phyloP scores from a whole-genome alignment of 140 eudicot species.

The Senecio squalidus region DNA sequence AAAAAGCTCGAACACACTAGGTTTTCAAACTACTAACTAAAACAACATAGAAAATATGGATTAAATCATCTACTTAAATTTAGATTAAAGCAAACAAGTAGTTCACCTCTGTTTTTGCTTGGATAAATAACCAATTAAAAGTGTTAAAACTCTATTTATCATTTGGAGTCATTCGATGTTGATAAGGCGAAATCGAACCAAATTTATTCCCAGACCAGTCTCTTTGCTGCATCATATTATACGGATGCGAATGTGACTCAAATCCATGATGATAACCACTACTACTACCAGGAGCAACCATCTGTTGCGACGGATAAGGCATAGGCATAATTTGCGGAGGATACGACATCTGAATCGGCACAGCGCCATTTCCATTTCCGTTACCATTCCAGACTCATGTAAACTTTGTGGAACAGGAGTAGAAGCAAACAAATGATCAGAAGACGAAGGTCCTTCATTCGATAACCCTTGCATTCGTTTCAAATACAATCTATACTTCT shows the following conservation, averaged over 20 bases:
- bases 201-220: slow-evolving; percentile 73
- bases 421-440: slow-evolving; percentile 68
- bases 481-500: slow-evolving; percentile 78
- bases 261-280: slow-evolving; percentile 29
- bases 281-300: slow-evolving; percentile 13
- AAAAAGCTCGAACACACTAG: no score
- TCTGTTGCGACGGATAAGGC: slow-evolving; percentile 40
- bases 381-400: slow-evolving; percentile 37
- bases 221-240: slow-evolving; percentile 64
- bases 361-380: slow-evolving; percentile 38
- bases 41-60: background rate
- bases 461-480: slow-evolving; percentile 83
- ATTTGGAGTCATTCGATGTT: slow-evolving; percentile 42
- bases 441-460: slow-evolving; percentile 62
- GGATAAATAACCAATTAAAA: slow-evolving; percentile 18
- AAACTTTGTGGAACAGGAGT: slow-evolving; percentile 74
- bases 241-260: slow-evolving; percentile 43
- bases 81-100: slow-evolving; percentile 6
- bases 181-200: slow-evolving; percentile 41
- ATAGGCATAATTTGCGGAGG: slow-evolving; percentile 55
- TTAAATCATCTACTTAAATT: background rate
- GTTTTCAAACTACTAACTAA: no score
- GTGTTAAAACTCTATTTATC: slow-evolving; percentile 35
- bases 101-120: slow-evolving; percentile 39
- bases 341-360: slow-evolving; percentile 56